Evolutionary conservation across 164 flowering plant species (phyloP).

Genomic region (Vitis rupestris): DNA sequence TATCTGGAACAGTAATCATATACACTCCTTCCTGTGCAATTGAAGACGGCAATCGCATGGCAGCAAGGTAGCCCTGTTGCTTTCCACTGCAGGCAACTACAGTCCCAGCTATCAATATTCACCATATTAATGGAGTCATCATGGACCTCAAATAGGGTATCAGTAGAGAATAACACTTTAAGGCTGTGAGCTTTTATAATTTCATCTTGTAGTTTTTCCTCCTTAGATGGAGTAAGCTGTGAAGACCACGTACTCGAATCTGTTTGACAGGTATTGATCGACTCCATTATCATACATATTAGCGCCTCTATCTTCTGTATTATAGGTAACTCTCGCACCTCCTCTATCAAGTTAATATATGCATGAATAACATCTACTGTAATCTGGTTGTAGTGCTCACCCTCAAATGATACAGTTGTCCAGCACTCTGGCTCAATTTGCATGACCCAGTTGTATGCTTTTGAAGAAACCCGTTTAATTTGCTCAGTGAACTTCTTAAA

Average conservation of each 20-base stretch:
- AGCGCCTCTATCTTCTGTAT: conserved; percentile 35
- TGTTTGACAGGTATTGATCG: conserved; percentile 26
- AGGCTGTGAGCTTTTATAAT: conserved; percentile 29
- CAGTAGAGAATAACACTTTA: conserved; percentile 50
- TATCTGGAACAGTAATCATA: conserved; percentile 53
- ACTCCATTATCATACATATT: conserved; percentile 27
- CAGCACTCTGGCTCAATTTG: conserved; percentile 48
- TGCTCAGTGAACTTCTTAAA: conserved; percentile 36
- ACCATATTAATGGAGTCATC: conserved; percentile 39
- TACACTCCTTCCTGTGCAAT: conserved; percentile 25
- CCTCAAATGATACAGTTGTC: conserved; percentile 42
- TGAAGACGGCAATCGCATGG: conserved; percentile 68
- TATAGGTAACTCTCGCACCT: conserved; percentile 40
- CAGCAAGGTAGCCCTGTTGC: conserved; percentile 56
- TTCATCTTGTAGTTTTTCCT: conserved; percentile 45
- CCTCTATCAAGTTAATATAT: conserved; percentile 30
- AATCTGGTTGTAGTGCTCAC: conserved; percentile 42
- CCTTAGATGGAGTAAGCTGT: conserved; percentile 50
- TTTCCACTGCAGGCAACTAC: conserved; percentile 61
- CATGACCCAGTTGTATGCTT: conserved; percentile 49
- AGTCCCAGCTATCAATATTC: conserved; percentile 41
- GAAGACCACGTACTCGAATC: conserved; percentile 40
- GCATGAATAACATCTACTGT: conserved; percentile 23
- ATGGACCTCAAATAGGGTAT: conserved; percentile 54
- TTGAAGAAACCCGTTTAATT: conserved; percentile 39